These are phyloP conservation scores for Puccinia coronata DNA, from an alignment of 1,284 basidiomycete species.

Conservation along the genomic window DNA sequence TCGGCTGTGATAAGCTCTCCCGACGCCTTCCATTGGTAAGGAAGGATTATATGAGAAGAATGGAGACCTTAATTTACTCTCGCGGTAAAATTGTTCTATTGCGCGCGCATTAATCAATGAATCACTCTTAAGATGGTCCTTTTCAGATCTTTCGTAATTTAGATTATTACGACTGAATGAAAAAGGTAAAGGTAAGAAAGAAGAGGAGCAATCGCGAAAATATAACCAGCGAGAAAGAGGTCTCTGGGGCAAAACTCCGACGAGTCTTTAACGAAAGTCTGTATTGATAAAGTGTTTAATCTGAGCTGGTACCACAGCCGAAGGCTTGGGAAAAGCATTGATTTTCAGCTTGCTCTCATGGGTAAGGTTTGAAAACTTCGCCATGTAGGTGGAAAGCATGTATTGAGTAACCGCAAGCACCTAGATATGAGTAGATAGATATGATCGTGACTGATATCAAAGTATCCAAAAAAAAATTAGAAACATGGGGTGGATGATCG, in stretches of 20 bases:
- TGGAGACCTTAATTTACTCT: neutral
- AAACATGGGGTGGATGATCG: too few species aligned
- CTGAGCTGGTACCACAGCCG: neutral
- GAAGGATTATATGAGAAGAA: too few species aligned
- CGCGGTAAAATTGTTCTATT: neutral
- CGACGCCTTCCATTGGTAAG: neutral
- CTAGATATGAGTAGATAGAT: neutral
- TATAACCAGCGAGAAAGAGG: neutral
- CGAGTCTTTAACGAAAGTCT: conserved; percentile 17
- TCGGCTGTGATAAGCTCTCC: conserved; percentile 13
- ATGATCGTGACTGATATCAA: neutral
- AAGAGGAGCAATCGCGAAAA: neutral
- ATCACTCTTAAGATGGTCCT: neutral
- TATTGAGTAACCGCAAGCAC: neutral
- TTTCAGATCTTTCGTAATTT: neutral
- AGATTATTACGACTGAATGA: neutral
- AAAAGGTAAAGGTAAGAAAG: neutral
- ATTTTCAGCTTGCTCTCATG: neutral
- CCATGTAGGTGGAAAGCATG: neutral
- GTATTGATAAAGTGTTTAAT: conserved; percentile 13
- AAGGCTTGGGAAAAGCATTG: neutral
- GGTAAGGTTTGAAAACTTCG: conserved; percentile 1
- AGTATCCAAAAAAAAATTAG: neutral
- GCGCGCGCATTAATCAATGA: neutral
- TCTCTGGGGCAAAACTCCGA: neutral